Evolutionary conservation across 78 protist genomes (phyloP), one percentile per base, ranked within the genome.

Genomic region (Dictyostelium capitatum): DNA sequence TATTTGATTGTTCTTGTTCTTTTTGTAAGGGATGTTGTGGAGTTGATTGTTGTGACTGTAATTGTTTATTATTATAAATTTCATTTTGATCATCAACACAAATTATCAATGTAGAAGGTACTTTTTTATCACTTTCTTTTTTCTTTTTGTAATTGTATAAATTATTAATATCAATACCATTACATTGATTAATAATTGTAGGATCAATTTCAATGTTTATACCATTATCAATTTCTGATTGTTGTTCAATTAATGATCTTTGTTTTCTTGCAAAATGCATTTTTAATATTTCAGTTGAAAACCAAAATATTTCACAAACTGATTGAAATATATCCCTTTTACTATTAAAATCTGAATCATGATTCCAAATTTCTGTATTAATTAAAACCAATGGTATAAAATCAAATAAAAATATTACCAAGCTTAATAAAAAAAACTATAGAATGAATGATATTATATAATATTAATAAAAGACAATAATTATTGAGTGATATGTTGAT

Each of bases 201-300:
- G 56, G 43, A 53, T 53, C 1, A 53, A 4, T 59, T 11, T 32
- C 23, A 25, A 37, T 69, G 30, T 32, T 72, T 17, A 5, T 72
- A 43, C 53, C 19, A 72, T 6, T 43, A 72, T 72, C 53, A 19
- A 53, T 37, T 32, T 72, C 79, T 11, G 11, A 20, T 72, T 72
- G 79, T 23, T 72, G 79, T 23, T 57, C 62, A 3, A 56, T 9
- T 7, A 54, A 14, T 6, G 43, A 25, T 41, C 85, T 57, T 79
- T 79, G 70, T 57, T 59, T 79, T 79, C 85, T 79, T 9, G 85
- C 70, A 43, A 54, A 79, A 14, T 79, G 85, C 85, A 79, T 79
- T 5, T 8, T 46, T 1, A 79, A n/a, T 11, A 79, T 59, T 14
- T 79, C 85, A 12, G 51, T 17, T 32, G 74, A 32, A 79, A 79